phyloP scores from a whole-genome alignment of 1,139 yeast genomes.

The Yamadazyma dushanensis region DNA sequence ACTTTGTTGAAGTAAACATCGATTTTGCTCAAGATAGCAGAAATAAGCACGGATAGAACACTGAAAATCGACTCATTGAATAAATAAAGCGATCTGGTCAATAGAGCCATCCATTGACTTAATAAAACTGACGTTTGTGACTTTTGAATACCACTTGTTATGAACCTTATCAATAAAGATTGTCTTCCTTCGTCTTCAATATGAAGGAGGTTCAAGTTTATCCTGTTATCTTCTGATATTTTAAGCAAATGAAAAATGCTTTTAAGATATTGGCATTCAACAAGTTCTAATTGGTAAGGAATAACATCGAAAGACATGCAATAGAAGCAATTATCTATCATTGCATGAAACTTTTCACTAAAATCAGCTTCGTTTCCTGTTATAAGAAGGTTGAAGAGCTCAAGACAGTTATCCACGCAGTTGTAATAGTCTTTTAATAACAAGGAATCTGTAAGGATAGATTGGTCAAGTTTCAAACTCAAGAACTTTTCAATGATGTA shows the following conservation, averaged over 20 bases:
- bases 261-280: constrained; percentile 29
- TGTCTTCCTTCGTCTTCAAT: constrained; percentile 33
- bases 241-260: constrained; percentile 34
- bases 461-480: constrained; percentile 28
- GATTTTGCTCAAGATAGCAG: constrained; percentile 50
- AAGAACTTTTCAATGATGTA: constrained; percentile 48
- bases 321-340: constrained; percentile 30
- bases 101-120: constrained; percentile 48
- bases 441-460: constrained; percentile 19
- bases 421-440: constrained; percentile 25
- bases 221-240: constrained; percentile 29
- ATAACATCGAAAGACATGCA: constrained; percentile 16
- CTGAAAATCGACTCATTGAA: constrained; percentile 53
- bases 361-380: constrained; percentile 60
- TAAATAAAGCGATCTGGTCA: constrained; percentile 45
- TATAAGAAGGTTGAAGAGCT: constrained; percentile 44
- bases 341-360: constrained; percentile 31
- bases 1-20: constrained; percentile 32
- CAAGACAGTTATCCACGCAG: constrained; percentile 32
- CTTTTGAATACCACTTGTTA: constrained; percentile 39
- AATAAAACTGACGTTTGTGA: constrained; percentile 39
- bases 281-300: constrained; percentile 27
- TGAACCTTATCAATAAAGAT: constrained; percentile 33
- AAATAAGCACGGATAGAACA: constrained; percentile 50
- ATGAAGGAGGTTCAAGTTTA: constrained; percentile 32